Evolutionary conservation across 1,284 basidiomycete species (phyloP).

Genomic region (Takashimella koratensis): DNA sequence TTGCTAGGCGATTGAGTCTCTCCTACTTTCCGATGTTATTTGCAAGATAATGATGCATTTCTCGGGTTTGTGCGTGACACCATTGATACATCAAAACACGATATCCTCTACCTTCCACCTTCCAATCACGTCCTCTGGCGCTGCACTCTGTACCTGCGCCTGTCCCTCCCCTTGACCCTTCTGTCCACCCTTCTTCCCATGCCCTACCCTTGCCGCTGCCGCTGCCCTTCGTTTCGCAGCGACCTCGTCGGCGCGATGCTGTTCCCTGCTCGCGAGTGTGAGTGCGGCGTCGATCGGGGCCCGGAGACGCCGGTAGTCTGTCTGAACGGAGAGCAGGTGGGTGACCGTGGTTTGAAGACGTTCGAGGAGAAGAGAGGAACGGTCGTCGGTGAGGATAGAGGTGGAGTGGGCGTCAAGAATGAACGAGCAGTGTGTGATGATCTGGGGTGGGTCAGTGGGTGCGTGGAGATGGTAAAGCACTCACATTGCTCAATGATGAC

Average conservation of each 20-base stretch:
- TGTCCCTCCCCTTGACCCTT: not conserved
- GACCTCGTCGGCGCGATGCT: conserved; percentile 9
- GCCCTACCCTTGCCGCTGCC: not conserved
- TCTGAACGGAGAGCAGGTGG: conserved; percentile 38
- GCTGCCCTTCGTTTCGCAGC: not conserved
- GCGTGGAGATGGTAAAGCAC: too few species aligned
- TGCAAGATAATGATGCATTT: too few species aligned
- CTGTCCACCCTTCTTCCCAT: not conserved
- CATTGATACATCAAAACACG: not conserved
- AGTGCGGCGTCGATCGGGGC: conserved; percentile 46
- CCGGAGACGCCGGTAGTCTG: conserved; percentile 35
- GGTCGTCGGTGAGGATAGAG: conserved; percentile 30
- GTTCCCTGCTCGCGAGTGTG: conserved; percentile 30
- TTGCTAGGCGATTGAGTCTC: too few species aligned
- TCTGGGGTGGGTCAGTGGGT: conserved; percentile 6
- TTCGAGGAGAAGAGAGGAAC: conserved; percentile 25
- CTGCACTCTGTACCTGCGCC: not conserved
- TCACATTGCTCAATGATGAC: conserved; percentile 8
- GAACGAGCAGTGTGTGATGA: conserved; percentile 36
- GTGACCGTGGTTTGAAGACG: conserved; percentile 28
- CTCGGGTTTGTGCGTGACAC: too few species aligned
- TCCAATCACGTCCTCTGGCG: not conserved
- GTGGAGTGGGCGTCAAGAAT: conserved; percentile 49
- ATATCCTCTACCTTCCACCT: not conserved
- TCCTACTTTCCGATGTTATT: too few species aligned